Conservation (phyloP, 495 filamentous ascomycete genomes). For the Penicillium paxilli region DNA sequence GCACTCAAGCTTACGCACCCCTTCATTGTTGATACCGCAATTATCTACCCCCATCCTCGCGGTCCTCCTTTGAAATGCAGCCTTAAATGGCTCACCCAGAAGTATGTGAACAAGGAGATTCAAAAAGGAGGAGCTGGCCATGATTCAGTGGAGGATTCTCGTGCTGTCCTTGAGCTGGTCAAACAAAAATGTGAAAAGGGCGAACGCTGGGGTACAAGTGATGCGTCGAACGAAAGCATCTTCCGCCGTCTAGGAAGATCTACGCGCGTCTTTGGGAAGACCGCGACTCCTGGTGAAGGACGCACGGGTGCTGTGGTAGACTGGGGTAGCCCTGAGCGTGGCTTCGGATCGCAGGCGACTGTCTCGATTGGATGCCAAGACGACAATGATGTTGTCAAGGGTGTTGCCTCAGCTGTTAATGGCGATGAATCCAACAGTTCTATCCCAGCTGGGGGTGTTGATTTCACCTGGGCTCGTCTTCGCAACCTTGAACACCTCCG, state of each 20-base stretch:
- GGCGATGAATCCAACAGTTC: slow-evolving; percentile 63
- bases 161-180: slow-evolving; percentile 85
- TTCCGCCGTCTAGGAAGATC: slow-evolving; percentile 77
- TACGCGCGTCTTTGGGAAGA: slow-evolving; percentile 52
- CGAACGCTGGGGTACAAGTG: slow-evolving; percentile 74
- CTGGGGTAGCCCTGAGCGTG: slow-evolving; percentile 78
- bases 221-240: slow-evolving; percentile 74
- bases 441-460: slow-evolving; percentile 70
- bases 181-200: slow-evolving; percentile 95
- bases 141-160: slow-evolving; percentile 89
- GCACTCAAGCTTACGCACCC: slow-evolving; percentile 86
- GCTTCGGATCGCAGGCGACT: slow-evolving; percentile 68
- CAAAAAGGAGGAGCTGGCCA: slow-evolving; percentile 81
- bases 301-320: slow-evolving; percentile 83
- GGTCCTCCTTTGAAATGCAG: slow-evolving; percentile 72
- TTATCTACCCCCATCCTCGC: slow-evolving; percentile 81
- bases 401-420: slow-evolving; percentile 64
- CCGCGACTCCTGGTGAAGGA: slow-evolving; percentile 40
- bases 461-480: slow-evolving; percentile 87
- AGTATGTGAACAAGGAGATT: slow-evolving; percentile 79
- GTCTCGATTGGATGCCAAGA: slow-evolving; percentile 69
- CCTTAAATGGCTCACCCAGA: slow-evolving; percentile 80
- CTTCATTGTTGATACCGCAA: slow-evolving; percentile 84
- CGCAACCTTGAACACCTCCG: slow-evolving; percentile 79
- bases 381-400: slow-evolving; percentile 74